A percentile compares a stretch with the other conserved stretches of the same genome.
phyloP scores from a whole-genome alignment of 1,139 yeast genomes.

The Hansenula sp. region DNA sequence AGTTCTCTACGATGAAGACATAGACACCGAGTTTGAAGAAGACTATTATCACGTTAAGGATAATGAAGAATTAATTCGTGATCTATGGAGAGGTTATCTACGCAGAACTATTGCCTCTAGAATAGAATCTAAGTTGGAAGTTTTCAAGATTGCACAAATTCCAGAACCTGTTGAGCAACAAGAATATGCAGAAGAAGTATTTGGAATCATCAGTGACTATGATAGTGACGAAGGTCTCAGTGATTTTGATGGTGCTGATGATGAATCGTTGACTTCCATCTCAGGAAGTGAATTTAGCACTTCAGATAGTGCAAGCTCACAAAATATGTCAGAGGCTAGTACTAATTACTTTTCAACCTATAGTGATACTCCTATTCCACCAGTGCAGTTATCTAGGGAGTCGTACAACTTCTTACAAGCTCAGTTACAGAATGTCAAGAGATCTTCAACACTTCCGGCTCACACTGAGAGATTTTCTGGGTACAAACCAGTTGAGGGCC shows the following conservation, averaged over 20 bases:
- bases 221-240: neutral
- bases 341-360: conserved; percentile 9
- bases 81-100: conserved; percentile 13
- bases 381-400: conserved; percentile 4
- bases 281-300: conserved; percentile 9
- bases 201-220: conserved; percentile 4
- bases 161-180: conserved; percentile 9
- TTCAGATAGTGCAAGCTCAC: conserved; percentile 3
- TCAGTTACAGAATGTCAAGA: conserved; percentile 9
- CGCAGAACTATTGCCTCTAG: conserved; percentile 14
- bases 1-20: conserved; percentile 3
- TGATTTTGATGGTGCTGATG: conserved; percentile 2
- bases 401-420: neutral
- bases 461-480: conserved; percentile 3
- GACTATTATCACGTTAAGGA: conserved; percentile 1
- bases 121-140: conserved; percentile 16
- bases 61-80: conserved; percentile 9
- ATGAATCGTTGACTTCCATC: conserved; percentile 12
- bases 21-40: conserved; percentile 4
- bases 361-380: conserved; percentile 6
- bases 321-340: conserved; percentile 6
- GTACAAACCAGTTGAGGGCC: conserved; percentile 1
- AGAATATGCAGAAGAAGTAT: conserved; percentile 4
- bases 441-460: conserved; percentile 14
- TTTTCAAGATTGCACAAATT: conserved; percentile 9